Evolutionary conservation across 208 protist genomes (phyloP).

Genomic region (Acanthamoeba lenticulata): DNA sequence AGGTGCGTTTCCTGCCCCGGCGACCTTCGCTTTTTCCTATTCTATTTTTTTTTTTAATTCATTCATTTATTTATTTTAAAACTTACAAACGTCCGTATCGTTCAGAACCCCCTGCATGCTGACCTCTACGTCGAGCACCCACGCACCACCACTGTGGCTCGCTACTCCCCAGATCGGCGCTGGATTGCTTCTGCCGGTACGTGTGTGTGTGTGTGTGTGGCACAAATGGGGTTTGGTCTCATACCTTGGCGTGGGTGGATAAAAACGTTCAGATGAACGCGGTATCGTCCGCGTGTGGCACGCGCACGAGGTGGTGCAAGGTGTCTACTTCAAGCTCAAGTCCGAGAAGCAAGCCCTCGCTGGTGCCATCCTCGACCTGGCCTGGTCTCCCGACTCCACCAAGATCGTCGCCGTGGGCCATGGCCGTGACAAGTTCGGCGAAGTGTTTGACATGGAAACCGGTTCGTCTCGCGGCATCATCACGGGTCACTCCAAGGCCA

Average conservation of each 20-base stretch:
- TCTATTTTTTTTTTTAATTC: background rate
- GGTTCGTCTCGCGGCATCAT: conserved; percentile 86
- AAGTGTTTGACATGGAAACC: conserved; percentile 76
- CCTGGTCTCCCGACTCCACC: conserved; percentile 86
- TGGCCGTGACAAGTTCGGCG: conserved; percentile 75
- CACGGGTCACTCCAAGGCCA: conserved; percentile 82
- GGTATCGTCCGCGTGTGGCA: conserved; percentile 88
- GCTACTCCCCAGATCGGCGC: conserved; percentile 82
- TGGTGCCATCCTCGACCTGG: conserved; percentile 84
- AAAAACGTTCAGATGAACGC: conserved; percentile 59
- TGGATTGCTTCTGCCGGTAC: conserved; percentile 87
- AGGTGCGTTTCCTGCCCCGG: conserved; percentile 51
- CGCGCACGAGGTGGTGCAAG: conserved; percentile 73
- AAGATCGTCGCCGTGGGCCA: conserved; percentile 88
- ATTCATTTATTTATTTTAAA: background rate
- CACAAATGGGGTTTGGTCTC: background rate
- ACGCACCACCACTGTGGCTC: conserved; percentile 76
- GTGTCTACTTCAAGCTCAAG: conserved; percentile 78
- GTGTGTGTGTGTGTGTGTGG: too few relatives aligned
- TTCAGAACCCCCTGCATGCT: conserved; percentile 72
- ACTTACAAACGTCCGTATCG: background rate
- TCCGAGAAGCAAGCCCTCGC: conserved; percentile 70
- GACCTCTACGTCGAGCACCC: conserved; percentile 87
- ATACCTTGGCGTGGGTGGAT: background rate
- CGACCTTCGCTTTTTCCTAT: background rate